Evolutionary conservation across 805 yeast genomes (phyloP), one percentile per base, ranked within the genome.

Genomic region (Yueomyces sp.): DNA sequence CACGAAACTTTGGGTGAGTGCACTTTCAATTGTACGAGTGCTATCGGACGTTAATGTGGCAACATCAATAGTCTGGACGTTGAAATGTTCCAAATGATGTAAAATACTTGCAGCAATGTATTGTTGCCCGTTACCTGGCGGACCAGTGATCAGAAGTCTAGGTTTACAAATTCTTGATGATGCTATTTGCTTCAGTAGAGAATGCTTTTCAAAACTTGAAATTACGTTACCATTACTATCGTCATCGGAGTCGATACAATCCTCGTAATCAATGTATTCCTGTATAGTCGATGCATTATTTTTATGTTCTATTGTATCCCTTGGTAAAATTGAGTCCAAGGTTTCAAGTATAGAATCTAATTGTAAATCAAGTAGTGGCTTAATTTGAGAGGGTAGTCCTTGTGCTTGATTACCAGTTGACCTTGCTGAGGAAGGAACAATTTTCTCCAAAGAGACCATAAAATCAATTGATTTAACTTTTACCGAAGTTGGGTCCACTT

Each of bases 391-490:
- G 0, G 98, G 96, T 38, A 92, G 61, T 2, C 96, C 94, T 7
- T 82, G 73, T 0, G 92, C 79, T 1, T 76, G 72, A 6, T 77
- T 69, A 0, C 88, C 76, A 0, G 90, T 73, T 0, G 95, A 81
- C 47, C 98, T 72, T 2, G 95, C 85, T 41, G 95, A 83, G 0
- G 96, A 86, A 0, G 99, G 98, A 28, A 88, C 77, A 45, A 90
- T 84, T 55, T 84, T 85, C 30, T 82, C 87, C 41, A 90, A 58
- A 0, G 97, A 94, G 44, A 77, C 67, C 72, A 85, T 79, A 55
- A 92, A 90, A 62, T 92, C 98, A 48, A 76, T 74, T 0, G 94
- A 82, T 9, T 74, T 73, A 2, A 90, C 95, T 42, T 68, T 71
- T 33, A 92, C 82, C 36, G 77, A 66, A 3, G 72, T 60, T 3